Evolutionary conservation across 2,329 filamentous ascomycete genomes (phyloP).

Genomic region (Orbilia javanica): DNA sequence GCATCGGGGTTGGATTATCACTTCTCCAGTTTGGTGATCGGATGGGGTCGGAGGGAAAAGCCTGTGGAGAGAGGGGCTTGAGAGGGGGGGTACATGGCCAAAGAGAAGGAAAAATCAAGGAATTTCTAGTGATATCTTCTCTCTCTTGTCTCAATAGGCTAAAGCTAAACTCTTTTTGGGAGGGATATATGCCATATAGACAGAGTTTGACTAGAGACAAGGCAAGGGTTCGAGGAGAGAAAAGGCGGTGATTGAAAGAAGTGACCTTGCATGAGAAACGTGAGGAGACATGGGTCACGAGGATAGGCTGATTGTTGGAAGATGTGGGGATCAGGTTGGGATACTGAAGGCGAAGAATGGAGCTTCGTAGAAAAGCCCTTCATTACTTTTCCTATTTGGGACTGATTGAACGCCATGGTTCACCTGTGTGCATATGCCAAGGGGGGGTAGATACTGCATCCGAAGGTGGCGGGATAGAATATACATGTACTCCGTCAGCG

Average conservation of each 20-base stretch:
- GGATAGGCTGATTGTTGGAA: slow-evolving; percentile 45
- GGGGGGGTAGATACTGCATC: slow-evolving; percentile 36
- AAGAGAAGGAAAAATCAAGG: slow-evolving; percentile 29
- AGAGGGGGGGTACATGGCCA: slow-evolving; percentile 8
- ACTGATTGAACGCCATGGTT: slow-evolving; percentile 12
- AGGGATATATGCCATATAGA: slow-evolving; percentile 27
- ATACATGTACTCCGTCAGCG: slow-evolving; percentile 12
- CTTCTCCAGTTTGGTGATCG: slow-evolving; percentile 31
- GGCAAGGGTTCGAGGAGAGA: slow-evolving; percentile 19
- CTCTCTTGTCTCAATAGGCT: slow-evolving; percentile 36
- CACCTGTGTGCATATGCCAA: slow-evolving; percentile 43
- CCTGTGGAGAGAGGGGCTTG: not conserved
- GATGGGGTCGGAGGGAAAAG: slow-evolving; percentile 6
- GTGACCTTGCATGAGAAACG: slow-evolving; percentile 34
- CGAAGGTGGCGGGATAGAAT: slow-evolving; percentile 31
- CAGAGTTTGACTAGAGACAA: slow-evolving; percentile 8
- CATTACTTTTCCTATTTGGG: slow-evolving; percentile 43
- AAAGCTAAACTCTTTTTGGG: slow-evolving; percentile 47
- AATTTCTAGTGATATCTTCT: slow-evolving; percentile 10
- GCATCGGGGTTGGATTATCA: slow-evolving; percentile 25
- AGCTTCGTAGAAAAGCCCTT: slow-evolving; percentile 11
- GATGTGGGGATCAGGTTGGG: slow-evolving; percentile 28
- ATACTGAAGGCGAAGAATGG: slow-evolving; percentile 12
- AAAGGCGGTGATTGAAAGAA: slow-evolving; percentile 17
- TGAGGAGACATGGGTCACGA: slow-evolving; percentile 47